These are phyloP conservation scores for Lathyrus sativus DNA, from an alignment of 306 rosid species.

Conservation along the genomic window DNA sequence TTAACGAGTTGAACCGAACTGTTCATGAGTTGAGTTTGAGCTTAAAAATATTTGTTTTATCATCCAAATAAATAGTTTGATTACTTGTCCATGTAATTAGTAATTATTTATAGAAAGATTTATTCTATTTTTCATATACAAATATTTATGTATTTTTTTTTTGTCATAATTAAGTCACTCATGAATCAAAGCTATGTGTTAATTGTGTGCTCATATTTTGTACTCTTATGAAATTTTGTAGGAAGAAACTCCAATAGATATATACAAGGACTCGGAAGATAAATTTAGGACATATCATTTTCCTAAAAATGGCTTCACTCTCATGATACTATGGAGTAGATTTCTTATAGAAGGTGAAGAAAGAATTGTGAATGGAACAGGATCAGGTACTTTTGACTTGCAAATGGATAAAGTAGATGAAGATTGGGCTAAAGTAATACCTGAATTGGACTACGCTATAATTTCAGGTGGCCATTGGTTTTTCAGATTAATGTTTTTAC, in stretches of 20 bases:
- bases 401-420: constrained; percentile 61
- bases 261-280: constrained; percentile 74
- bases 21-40: too few species aligned
- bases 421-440: constrained; percentile 55
- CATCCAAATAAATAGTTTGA: too few species aligned
- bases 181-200: neutral
- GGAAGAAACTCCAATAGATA: constrained; percentile 71
- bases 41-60: too few species aligned
- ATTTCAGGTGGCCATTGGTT: constrained; percentile 87
- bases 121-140: too few species aligned
- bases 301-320: constrained; percentile 59
- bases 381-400: constrained; percentile 58
- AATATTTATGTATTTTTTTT: neutral
- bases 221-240: constrained; percentile 34
- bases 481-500: constrained; percentile 59
- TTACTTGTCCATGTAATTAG: too few species aligned
- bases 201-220: constrained; percentile 1
- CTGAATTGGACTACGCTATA: constrained; percentile 62
- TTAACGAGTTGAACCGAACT: too few species aligned
- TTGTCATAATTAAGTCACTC: neutral
- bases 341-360: constrained; percentile 65
- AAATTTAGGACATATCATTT: constrained; percentile 69
- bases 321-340: constrained; percentile 71
- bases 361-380: constrained; percentile 69
- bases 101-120: too few species aligned